phyloP scores from a whole-genome alignment of 768 basidiomycete genomes.

The Rhodotorula graminis region DNA sequence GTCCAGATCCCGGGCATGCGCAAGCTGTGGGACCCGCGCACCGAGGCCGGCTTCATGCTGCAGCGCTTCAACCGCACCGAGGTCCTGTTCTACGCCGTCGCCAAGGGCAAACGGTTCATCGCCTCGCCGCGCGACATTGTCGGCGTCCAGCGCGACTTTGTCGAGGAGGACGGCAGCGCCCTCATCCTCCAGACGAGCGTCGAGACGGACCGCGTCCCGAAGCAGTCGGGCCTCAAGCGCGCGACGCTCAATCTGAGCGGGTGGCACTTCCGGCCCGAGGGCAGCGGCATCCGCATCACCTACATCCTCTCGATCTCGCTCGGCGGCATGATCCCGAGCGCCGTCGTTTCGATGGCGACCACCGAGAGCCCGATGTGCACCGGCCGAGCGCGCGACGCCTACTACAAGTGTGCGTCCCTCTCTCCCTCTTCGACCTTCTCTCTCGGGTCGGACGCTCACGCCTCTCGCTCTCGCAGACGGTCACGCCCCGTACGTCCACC shows the following conservation, averaged over 20 bases:
- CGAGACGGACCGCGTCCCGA: conserved; percentile 1
- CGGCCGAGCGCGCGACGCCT: conserved; percentile 15
- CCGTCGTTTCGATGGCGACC: conserved; percentile 14
- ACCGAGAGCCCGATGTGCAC: conserved; percentile 17
- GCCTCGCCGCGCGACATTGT: conserved; percentile 26
- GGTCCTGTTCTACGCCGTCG: conserved; percentile 28
- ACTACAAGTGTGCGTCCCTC: conserved; percentile 9
- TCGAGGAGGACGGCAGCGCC: conserved; percentile 9
- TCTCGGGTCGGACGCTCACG: no score
- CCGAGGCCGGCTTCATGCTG: conserved; percentile 16
- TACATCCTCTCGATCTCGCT: conserved; percentile 27
- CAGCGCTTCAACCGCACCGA: conserved; percentile 2
- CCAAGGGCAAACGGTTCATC: conserved; percentile 23
- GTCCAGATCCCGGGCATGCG: conserved; percentile 29
- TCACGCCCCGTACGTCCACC: conserved; percentile 13
- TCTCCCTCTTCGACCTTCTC: no score
- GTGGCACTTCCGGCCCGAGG: conserved; percentile 30
- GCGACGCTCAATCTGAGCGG: conserved; percentile 23
- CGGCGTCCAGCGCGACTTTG: conserved; percentile 26
- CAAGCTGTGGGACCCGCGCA: conserved; percentile 20
- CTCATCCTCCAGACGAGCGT: conserved; percentile 25
- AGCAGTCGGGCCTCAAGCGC: conserved; percentile 14
- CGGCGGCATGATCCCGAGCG: conserved; percentile 11
- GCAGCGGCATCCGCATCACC: conserved; percentile 20
- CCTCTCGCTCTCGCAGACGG: conserved; percentile 22